Percentiles rank a stretch among this genome's conserved stretches.
These are phyloP conservation scores for Colletotrichum neosansevieriae DNA, from an alignment of 2,329 filamentous ascomycete genomes.

Conservation along the genomic window DNA sequence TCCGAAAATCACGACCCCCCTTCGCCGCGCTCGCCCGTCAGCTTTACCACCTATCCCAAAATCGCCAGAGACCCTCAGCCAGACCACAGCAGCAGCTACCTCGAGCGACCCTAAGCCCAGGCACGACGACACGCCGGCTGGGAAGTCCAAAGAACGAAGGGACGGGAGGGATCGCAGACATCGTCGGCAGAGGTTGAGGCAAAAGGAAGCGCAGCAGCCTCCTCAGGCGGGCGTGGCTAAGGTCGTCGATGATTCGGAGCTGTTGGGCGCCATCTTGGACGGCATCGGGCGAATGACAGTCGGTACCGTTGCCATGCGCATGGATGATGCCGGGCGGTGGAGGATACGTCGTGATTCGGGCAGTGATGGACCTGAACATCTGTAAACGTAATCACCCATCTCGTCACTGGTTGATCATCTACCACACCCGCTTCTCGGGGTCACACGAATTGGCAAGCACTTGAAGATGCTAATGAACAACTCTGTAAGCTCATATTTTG, in stretches of 20 bases:
- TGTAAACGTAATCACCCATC: neutral
- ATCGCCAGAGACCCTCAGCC: neutral
- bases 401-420: neutral
- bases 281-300: constrained; percentile 51
- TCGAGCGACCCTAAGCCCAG: neutral
- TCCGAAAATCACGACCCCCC: neutral
- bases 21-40: constrained; percentile 6
- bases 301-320: constrained; percentile 46
- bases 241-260: constrained; percentile 46
- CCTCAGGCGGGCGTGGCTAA: neutral
- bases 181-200: neutral
- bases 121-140: neutral
- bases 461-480: constrained; percentile 7
- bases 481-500: constrained; percentile 2
- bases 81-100: neutral
- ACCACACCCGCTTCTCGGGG: neutral
- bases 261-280: constrained; percentile 52
- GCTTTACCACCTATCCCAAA: neutral
- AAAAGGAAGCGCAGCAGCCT: neutral
- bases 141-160: neutral
- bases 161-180: neutral
- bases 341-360: constrained; percentile 46
- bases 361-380: neutral
- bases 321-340: constrained; percentile 56
- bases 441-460: neutral